A percentile compares a stretch with the other conserved stretches of the same genome.
phyloP scores from a whole-genome alignment of 140 eudicot species.

The Anethum foeniculum region DNA sequence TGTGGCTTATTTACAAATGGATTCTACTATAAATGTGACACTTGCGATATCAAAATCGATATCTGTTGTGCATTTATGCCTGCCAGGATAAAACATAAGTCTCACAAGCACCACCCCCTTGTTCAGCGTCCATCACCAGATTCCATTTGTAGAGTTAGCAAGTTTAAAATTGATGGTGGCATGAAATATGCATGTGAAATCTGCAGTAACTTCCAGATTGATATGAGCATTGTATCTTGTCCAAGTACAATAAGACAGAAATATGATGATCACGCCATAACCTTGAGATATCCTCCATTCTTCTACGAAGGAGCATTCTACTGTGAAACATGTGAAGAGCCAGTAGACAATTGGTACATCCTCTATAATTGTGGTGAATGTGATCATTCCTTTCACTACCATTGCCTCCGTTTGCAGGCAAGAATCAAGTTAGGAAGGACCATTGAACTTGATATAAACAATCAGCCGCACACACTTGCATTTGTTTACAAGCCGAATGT shows the following conservation, averaged over 20 bases:
- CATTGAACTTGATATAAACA: neutral
- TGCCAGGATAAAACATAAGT: neutral
- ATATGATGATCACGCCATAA: no score
- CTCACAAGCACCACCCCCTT: neutral
- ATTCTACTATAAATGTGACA: neutral
- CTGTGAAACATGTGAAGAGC: no score
- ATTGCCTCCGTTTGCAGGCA: no score
- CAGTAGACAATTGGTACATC: no score
- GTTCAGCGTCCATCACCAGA: neutral
- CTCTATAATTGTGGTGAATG: no score
- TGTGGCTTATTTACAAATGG: neutral
- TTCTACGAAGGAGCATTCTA: no score
- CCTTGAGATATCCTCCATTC: no score
- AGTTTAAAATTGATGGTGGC: neutral
- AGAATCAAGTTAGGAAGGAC: no score
- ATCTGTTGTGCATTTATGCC: neutral
- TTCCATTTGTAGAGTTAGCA: neutral
- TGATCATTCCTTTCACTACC: no score
- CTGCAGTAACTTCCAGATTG: neutral
- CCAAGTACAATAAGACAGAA: neutral
- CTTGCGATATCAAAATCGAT: neutral
- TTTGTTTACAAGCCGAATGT: neutral
- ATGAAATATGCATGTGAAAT: neutral
- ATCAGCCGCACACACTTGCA: neutral
- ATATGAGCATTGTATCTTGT: neutral